Conservation (phyloP, 2,329 filamentous ascomycete genomes). For the Davidsoniella neocaledoniae region DNA sequence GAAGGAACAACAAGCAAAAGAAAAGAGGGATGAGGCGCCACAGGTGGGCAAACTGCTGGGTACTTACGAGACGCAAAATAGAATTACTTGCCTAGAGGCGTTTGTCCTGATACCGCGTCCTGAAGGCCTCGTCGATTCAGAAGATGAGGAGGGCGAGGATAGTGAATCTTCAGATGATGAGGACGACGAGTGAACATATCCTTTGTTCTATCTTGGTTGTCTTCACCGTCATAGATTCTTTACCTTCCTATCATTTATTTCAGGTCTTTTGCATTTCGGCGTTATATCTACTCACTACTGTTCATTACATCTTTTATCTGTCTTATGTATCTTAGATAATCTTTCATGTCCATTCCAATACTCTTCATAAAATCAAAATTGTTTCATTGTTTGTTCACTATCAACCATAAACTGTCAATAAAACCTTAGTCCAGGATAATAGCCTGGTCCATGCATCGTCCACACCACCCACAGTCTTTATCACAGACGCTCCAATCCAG, state of each 20-base stretch:
- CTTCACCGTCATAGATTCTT: neutral
- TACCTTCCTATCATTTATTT: neutral
- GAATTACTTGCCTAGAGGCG: conserved; percentile 75
- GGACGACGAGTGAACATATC: conserved; percentile 16
- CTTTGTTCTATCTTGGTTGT: conserved; percentile 6
- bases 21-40: neutral
- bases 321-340: too few relatives aligned
- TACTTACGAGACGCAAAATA: conserved; percentile 67
- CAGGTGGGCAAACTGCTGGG: conserved; percentile 51
- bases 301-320: too few relatives aligned
- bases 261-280: too few relatives aligned
- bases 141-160: conserved; percentile 23
- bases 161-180: conserved; percentile 24
- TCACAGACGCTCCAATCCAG: neutral
- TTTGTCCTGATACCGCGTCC: conserved; percentile 67
- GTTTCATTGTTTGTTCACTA: too few relatives aligned
- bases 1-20: conserved; percentile 18
- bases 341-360: too few relatives aligned
- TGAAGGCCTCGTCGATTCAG: conserved; percentile 39
- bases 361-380: too few relatives aligned
- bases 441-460: neutral
- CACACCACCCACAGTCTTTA: neutral
- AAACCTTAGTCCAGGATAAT: too few relatives aligned
- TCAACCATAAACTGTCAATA: too few relatives aligned
- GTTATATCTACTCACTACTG: too few relatives aligned